Evolutionary conservation across 352 stramenopile species (phyloP).

Genomic region (Pseudoperonospora humuli): DNA sequence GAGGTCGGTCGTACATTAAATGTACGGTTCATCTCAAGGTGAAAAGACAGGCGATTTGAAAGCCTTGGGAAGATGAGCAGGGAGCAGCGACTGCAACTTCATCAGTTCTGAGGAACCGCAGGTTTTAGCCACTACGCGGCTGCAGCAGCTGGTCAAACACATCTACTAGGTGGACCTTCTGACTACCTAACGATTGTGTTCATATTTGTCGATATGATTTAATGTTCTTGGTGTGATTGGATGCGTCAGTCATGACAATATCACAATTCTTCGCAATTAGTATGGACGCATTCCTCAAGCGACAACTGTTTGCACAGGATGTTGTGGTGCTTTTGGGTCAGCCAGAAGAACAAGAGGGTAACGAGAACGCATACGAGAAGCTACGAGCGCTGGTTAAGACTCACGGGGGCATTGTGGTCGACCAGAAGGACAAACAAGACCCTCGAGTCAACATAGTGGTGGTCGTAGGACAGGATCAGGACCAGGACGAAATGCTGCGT

Average conservation of each 20-base stretch:
- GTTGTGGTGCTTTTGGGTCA: constrained; percentile 20
- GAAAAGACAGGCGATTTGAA: constrained; percentile 18
- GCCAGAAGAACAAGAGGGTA: not conserved
- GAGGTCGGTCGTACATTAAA: no score
- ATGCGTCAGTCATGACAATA: no score
- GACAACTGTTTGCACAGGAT: constrained; percentile 34
- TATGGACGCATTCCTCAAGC: constrained; percentile 63
- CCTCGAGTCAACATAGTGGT: constrained; percentile 21
- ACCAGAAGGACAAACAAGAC: constrained; percentile 1
- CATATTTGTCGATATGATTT: no score
- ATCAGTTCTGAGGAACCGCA: no score
- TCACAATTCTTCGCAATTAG: no score
- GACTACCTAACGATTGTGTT: no score
- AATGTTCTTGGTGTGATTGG: no score
- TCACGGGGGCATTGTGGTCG: constrained; percentile 30
- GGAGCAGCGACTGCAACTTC: constrained; percentile 16
- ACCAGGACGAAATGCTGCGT: constrained; percentile 14
- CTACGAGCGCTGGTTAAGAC: constrained; percentile 15
- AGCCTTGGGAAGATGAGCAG: constrained; percentile 25
- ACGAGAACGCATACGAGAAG: constrained; percentile 3
- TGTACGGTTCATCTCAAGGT: constrained; percentile 17
- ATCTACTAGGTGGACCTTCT: no score
- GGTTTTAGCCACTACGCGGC: no score
- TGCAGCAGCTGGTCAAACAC: no score
- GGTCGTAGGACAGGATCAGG: not conserved